Base-by-base conservation (phyloP, 768 basidiomycete genomes). In the Tricholoma flavovirens region DNA sequence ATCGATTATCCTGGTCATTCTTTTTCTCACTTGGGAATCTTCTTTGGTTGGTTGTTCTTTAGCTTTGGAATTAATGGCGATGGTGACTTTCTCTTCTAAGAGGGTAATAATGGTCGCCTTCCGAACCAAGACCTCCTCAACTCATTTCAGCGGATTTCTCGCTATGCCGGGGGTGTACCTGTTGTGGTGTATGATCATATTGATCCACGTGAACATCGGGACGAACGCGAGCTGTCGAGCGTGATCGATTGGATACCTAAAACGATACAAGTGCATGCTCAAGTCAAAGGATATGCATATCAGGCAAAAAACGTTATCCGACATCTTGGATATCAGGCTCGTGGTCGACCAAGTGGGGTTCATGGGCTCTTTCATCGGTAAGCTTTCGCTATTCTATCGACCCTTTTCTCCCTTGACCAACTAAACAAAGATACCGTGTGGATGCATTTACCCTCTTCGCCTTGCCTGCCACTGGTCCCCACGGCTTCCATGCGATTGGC, bases 1-100 rank as follows among this genome's bases (percentile, higher is more conserved):
- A 83, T 99, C 42, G 97, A 98, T 68, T 98, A 98, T 69, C 92
- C 94, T 0, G 90, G 93, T 0, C 96, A 99, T 70, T 98, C 95
- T 0, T 96, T 98, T 71, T 93, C 90, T 9, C 92, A 98, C 66
- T 77, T 98, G 2, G 96, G 97, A n/a, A 73, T 98, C 9, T 98
- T 93, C 73, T 90, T 88, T 69, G 96, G 96, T 93, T 15, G 54
- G 85, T 64, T 14, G 43, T 51, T 36, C 22, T 38, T 52, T 36
- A 30, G 1, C 51, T 30, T 32, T 40, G 26, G 48, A 45, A 33
- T 19, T 24, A 11, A 54, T 17, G 33, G 19, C 9, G 26, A 49
- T 48, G 14, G 33, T 40, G 7, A 35, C 40, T 29, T 22, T 14
- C 9, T 33, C 26, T 29, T n/a, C 49, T 35, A 68, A 98, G 96